Conservation (phyloP, 345 rosid species). For the Eucalyptus pauciflora region DNA sequence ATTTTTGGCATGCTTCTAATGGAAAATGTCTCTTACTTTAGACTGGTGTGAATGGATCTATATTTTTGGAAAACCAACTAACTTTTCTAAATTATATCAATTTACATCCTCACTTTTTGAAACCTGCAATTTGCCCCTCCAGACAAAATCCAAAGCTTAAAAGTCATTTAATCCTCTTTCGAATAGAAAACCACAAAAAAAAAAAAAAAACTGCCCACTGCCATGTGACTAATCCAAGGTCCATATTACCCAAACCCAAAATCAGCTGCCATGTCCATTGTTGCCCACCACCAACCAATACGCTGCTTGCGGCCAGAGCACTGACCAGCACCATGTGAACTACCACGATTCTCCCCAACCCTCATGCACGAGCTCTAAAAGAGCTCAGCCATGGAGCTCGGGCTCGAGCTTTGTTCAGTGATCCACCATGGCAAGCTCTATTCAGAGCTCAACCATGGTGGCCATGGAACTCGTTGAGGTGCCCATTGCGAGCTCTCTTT, state of each 20-base stretch:
- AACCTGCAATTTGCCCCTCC: not conserved
- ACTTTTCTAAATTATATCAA: not conserved
- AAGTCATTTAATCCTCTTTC: not conserved
- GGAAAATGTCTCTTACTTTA: not conserved
- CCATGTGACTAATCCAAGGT: not conserved
- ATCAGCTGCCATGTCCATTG: not conserved
- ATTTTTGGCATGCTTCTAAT: not conserved
- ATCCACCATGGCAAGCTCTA: not conserved
- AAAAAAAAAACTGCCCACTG: not conserved
- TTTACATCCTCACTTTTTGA: not conserved
- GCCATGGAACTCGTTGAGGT: not conserved
- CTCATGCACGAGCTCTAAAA: not conserved
- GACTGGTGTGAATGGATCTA: not conserved
- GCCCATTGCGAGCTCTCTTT: not conserved
- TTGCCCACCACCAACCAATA: not conserved
- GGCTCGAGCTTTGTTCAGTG: not conserved
- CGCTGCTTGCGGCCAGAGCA: not conserved
- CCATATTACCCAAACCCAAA: not conserved
- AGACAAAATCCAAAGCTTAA: not conserved
- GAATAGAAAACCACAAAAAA: not conserved
- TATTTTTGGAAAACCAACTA: not conserved
- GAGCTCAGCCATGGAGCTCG: not conserved
- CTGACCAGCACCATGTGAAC: not conserved
- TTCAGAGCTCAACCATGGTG: not conserved
- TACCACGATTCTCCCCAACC: not conserved